Base-by-base conservation (phyloP, 2,329 filamentous ascomycete genomes). In the Fusarium sp. region DNA sequence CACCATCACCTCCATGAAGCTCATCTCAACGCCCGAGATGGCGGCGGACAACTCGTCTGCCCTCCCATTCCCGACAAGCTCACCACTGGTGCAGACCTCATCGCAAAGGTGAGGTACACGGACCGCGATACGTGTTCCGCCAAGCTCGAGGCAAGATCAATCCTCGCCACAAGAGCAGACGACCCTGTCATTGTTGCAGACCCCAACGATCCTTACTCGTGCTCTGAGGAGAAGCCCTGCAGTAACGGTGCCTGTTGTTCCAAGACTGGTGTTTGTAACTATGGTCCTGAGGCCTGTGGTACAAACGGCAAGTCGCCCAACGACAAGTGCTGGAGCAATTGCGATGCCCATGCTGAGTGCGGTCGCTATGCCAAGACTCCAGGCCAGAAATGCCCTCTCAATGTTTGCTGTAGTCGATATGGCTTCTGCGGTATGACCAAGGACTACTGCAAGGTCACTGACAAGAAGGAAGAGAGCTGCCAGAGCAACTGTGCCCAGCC, bases 21-120 rank as follows among this genome's bases (percentile, higher is more conserved):
- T n/a, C 52, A 64, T 64, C 20, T 58, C 52, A 38, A 45, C 2
- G 38, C n/a, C 9, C 37, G 50, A 40, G 62, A 64, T 64, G n/a
- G 18, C 27, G 62, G 35, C 9, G 50, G 20, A n/a, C 14, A 64
- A 24, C 52, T 64, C 20, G 14, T 64, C 62, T 64, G 62, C 35
- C 62, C 62, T 57, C 62, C 52, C 10, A 64, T 58, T 58, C 62
- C 62, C 37, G 27, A 64, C 27, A 64, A 64, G 20, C 38, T 64
- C n/a, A 58, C 37, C 27, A 64, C 38, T 2, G 27, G 35, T 27
- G 52, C 52, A 18, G 52, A 64, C n/a, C 62, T 58, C 52, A n/a
- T 64, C 29, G 52, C 62, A n/a, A 64, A 58, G 5, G 50, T 64
- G 8, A 24, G 38, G 37, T 58, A 34, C 4, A 45, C 14, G 16